Percentiles rank a stretch among this genome's conserved stretches.
Conservation (phyloP, 768 basidiomycete species). For the Stropharia rugosoannulata region DNA sequence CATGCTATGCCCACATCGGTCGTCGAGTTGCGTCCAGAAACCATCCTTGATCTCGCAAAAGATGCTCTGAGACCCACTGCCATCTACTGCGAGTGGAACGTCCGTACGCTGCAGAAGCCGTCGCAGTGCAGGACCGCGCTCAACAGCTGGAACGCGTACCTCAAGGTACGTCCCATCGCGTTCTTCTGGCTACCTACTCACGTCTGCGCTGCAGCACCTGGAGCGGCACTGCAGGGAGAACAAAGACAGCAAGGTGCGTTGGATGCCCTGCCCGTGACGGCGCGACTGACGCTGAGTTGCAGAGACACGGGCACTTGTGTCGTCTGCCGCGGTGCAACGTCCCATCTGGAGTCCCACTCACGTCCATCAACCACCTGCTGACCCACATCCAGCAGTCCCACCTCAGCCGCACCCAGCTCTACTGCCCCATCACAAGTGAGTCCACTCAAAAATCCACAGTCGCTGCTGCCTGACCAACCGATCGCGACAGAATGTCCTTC, state of each 20-base stretch:
- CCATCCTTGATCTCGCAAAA: conserved; percentile 24
- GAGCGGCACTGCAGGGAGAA: conserved; percentile 5
- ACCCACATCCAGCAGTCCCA: conserved; percentile 25
- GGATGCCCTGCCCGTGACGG: too few species aligned
- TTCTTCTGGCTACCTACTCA: not conserved
- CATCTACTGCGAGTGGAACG: conserved; percentile 28
- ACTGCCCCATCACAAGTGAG: conserved; percentile 27
- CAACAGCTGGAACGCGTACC: conserved; percentile 26
- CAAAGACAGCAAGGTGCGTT: conserved; percentile 7
- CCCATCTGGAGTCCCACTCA: conserved; percentile 10
- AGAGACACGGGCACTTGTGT: too few species aligned
- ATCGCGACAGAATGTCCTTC: conserved; percentile 6
- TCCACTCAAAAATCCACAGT: not conserved
- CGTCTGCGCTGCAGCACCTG: conserved; percentile 14
- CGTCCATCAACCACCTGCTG: conserved; percentile 4
- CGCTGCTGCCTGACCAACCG: not conserved
- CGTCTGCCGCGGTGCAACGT: conserved; percentile 15
- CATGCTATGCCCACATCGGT: conserved; percentile 19
- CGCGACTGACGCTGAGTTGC: too few species aligned
- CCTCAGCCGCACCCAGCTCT: conserved; percentile 20
- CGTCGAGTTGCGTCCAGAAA: conserved; percentile 15
- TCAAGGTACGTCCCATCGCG: conserved; percentile 19
- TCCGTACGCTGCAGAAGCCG: conserved; percentile 9
- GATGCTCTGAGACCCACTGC: conserved; percentile 19
- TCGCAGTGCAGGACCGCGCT: conserved; percentile 20